Conservation (phyloP, 1,284 basidiomycete genomes). For the Ceratobasidium papillatum region DNA sequence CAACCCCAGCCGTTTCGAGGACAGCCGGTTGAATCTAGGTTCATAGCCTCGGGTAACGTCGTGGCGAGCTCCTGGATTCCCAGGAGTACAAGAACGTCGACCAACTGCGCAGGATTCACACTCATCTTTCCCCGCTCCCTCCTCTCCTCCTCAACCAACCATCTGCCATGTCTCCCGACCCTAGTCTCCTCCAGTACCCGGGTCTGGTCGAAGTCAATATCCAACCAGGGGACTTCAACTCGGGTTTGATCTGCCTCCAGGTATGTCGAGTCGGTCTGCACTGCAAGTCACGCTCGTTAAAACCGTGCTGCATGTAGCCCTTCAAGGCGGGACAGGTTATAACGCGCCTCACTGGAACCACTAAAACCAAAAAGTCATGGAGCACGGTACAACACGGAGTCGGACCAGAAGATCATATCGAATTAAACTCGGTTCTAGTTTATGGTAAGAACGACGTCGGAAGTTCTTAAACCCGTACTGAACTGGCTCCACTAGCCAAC, state of each 20-base stretch:
- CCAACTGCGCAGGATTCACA: neutral
- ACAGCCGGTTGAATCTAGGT: slow-evolving; percentile 7
- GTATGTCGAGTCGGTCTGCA: slow-evolving; percentile 27
- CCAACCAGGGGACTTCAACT: slow-evolving; percentile 41
- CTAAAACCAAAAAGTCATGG: slow-evolving; percentile 51
- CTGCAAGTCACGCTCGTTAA: neutral
- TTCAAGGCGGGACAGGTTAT: slow-evolving; percentile 41
- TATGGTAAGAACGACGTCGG: slow-evolving; percentile 53
- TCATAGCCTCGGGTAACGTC: neutral
- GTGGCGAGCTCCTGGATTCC: neutral
- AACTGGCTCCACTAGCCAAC: slow-evolving; percentile 60
- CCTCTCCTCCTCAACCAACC: neutral
- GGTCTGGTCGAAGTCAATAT: slow-evolving; percentile 38
- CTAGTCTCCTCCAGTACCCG: slow-evolving; percentile 32
- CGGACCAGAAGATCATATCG: slow-evolving; percentile 62
- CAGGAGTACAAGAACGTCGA: neutral
- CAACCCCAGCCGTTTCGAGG: neutral
- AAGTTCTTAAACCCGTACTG: neutral
- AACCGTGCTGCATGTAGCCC: slow-evolving; percentile 14
- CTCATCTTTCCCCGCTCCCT: neutral
- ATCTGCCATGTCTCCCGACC: slow-evolving; percentile 9
- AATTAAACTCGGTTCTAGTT: slow-evolving; percentile 70
- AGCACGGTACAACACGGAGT: slow-evolving; percentile 57
- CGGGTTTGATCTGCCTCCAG: slow-evolving; percentile 37
- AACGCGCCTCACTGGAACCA: slow-evolving; percentile 34